Conservation (phyloP, 352 stramenopile genomes). For the Hyphochytrium catenoides region DNA sequence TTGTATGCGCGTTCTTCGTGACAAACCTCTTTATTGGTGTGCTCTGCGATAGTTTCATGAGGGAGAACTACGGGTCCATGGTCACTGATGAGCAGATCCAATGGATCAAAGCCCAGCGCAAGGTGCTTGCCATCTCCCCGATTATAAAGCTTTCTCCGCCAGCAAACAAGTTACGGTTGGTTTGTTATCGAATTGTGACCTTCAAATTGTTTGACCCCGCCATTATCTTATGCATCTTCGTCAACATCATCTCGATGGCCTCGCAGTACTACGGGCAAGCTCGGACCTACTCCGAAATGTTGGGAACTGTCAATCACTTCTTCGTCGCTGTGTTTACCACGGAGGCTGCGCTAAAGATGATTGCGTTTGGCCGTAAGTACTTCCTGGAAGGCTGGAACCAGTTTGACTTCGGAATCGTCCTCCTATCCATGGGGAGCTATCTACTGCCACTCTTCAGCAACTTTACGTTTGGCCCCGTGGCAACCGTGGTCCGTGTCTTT, state of each 20-base stretch:
- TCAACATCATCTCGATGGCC: slow-evolving; percentile 68
- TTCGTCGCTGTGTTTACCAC: slow-evolving; percentile 66
- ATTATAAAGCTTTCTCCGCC: slow-evolving; percentile 2
- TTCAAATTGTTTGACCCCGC: slow-evolving; percentile 31
- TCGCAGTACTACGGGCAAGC: slow-evolving; percentile 56
- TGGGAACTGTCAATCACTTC: slow-evolving; percentile 48
- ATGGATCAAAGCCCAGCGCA: slow-evolving; percentile 24
- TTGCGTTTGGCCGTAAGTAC: slow-evolving; percentile 40
- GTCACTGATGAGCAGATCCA: slow-evolving; percentile 69
- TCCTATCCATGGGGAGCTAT: not conserved
- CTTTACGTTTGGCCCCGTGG: slow-evolving; percentile 39
- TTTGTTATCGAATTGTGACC: slow-evolving; percentile 1
- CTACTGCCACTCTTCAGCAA: slow-evolving; percentile 8
- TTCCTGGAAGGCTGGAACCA: slow-evolving; percentile 61
- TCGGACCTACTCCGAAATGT: slow-evolving; percentile 17
- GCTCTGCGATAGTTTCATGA: slow-evolving; percentile 82
- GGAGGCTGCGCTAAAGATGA: slow-evolving; percentile 63
- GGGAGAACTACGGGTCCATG: slow-evolving; percentile 26
- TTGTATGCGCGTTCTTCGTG: slow-evolving; percentile 76
- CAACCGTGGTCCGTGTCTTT: slow-evolving; percentile 68
- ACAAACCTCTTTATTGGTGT: slow-evolving; percentile 81
- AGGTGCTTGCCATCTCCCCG: not conserved
- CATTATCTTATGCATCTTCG: slow-evolving; percentile 52
- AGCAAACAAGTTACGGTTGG: slow-evolving; percentile 19
- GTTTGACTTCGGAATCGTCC: slow-evolving; percentile 48